Conservation (phyloP, 1,139 yeast genomes). For the Yamadazyma buinensis region DNA sequence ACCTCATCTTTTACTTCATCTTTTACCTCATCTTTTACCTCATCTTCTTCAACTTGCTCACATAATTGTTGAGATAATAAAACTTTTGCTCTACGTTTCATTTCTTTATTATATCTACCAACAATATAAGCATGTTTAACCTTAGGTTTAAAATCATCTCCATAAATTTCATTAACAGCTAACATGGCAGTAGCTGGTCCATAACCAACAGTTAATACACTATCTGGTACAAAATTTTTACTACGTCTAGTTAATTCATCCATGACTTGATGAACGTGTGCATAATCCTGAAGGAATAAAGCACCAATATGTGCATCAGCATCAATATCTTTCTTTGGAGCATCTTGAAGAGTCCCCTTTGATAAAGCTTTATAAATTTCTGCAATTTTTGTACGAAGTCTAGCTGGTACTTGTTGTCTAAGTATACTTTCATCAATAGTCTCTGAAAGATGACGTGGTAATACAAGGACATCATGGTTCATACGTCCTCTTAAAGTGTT, state of each 20-base stretch:
- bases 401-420: conserved; percentile 50
- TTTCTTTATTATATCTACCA: conserved; percentile 57
- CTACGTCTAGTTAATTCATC: conserved; percentile 58
- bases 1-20: conserved; percentile 14
- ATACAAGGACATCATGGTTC: conserved; percentile 38
- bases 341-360: conserved; percentile 49
- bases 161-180: conserved; percentile 81
- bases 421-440: conserved; percentile 60
- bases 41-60: conserved; percentile 31
- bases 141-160: conserved; percentile 55
- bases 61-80: conserved; percentile 65
- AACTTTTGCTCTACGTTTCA: conserved; percentile 78
- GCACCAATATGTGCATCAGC: conserved; percentile 84
- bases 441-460: conserved; percentile 53
- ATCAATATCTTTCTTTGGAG: conserved; percentile 54
- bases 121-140: conserved; percentile 69
- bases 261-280: conserved; percentile 64
- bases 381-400: conserved; percentile 54
- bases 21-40: conserved; percentile 1
- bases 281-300: conserved; percentile 80
- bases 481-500: conserved; percentile 46
- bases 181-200: conserved; percentile 95
- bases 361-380: conserved; percentile 46
- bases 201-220: conserved; percentile 74
- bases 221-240: conserved; percentile 54